Conservation (phyloP, 192 early-diverging fungal genomes). For the Chytriomyces sp. region DNA sequence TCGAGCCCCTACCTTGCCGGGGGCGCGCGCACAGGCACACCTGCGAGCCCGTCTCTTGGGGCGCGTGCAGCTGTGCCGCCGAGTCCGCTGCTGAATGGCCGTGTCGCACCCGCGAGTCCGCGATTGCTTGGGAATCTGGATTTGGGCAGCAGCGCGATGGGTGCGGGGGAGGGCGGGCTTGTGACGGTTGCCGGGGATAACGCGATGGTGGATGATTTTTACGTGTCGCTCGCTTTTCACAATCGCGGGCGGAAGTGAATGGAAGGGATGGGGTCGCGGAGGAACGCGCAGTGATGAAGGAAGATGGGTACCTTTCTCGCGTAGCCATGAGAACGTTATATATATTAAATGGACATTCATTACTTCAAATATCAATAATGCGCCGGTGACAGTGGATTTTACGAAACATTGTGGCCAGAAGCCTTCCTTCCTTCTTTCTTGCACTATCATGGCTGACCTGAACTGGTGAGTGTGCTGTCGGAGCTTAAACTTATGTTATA, state of each 20-base stretch:
- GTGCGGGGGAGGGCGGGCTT: not conserved
- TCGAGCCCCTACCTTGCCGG: too few species aligned
- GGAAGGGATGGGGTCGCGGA: not conserved
- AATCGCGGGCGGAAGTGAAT: constrained; percentile 9
- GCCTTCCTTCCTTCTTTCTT: not conserved
- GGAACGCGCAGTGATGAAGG: not conserved
- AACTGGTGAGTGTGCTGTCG: not conserved
- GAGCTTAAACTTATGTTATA: not conserved
- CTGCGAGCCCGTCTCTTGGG: not conserved
- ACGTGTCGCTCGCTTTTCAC: constrained; percentile 21
- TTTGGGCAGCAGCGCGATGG: not conserved
- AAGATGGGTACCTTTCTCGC: too few species aligned
- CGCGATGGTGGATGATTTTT: constrained; percentile 8
- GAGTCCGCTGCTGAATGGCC: constrained; percentile 4
- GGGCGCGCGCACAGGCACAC: too few species aligned
- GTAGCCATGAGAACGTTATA: too few species aligned
- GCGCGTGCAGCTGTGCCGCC: too few species aligned
- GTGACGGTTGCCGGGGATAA: constrained; percentile 10
- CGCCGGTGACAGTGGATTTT: not conserved
- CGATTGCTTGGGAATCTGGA: not conserved
- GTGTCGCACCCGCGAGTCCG: constrained; percentile 3
- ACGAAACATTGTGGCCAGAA: not conserved
- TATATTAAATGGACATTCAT: not conserved
- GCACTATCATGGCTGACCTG: not conserved
- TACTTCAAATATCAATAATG: not conserved